phyloP scores from a whole-genome alignment of 768 basidiomycete genomes.

The Termitomyces sp. region DNA sequence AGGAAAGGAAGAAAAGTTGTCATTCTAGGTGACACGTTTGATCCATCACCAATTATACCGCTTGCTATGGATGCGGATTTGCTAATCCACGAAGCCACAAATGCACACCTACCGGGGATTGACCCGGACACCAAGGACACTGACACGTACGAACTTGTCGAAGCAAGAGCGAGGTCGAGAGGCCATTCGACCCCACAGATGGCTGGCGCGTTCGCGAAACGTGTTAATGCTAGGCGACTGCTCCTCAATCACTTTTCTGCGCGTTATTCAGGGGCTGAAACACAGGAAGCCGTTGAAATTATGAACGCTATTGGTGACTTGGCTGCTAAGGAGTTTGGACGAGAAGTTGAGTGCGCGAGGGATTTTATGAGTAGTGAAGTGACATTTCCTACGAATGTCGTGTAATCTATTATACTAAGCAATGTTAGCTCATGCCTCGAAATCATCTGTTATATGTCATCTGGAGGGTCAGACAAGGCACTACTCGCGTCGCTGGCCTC shows the following conservation, averaged over 20 bases:
- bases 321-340: slow-evolving; percentile 48
- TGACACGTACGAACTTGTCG: slow-evolving; percentile 60
- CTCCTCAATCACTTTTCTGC: slow-evolving; percentile 85
- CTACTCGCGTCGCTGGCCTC: slow-evolving; percentile 82
- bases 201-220: slow-evolving; percentile 77
- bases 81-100: slow-evolving; percentile 87
- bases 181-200: slow-evolving; percentile 93
- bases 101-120: slow-evolving; percentile 70
- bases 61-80: slow-evolving; percentile 66
- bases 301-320: slow-evolving; percentile 62
- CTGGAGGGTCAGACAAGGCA: slow-evolving; percentile 72
- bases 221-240: slow-evolving; percentile 54
- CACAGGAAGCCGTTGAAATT: slow-evolving; percentile 40
- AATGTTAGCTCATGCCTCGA: slow-evolving; percentile 8
- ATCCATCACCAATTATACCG: slow-evolving; percentile 61
- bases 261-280: slow-evolving; percentile 67
- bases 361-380: slow-evolving; percentile 74
- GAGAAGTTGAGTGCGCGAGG: slow-evolving; percentile 63
- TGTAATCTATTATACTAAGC: slow-evolving; percentile 13
- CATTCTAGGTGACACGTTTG: slow-evolving; percentile 81
- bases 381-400: slow-evolving; percentile 23
- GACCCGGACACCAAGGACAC: slow-evolving; percentile 52
- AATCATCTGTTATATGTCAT: slow-evolving; percentile 31
- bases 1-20: slow-evolving; percentile 71
- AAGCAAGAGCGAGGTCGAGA: slow-evolving; percentile 60